These are phyloP conservation scores for Candida glucosophila DNA, from an alignment of 1,139 yeast species.

Conservation along the genomic window DNA sequence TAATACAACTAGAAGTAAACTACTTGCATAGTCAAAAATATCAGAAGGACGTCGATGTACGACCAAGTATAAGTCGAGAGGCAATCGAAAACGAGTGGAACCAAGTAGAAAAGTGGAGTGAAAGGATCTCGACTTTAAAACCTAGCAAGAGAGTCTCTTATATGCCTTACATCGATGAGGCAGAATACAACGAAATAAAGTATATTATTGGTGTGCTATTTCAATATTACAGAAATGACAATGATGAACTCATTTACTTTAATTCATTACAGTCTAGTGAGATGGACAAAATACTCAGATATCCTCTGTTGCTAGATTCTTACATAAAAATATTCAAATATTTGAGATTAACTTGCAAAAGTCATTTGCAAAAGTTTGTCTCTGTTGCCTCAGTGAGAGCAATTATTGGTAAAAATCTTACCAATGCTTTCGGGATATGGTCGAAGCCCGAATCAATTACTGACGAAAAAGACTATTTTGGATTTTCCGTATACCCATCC, in stretches of 20 bases:
- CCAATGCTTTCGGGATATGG: slow-evolving; percentile 77
- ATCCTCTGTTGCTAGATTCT: slow-evolving; percentile 43
- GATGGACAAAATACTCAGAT: slow-evolving; percentile 34
- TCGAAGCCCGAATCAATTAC: slow-evolving; percentile 26
- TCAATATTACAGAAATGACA: slow-evolving; percentile 11
- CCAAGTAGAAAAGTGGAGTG: slow-evolving; percentile 30
- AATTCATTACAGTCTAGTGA: slow-evolving; percentile 49
- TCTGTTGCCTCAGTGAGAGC: slow-evolving; percentile 34
- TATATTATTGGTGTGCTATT: slow-evolving; percentile 27
- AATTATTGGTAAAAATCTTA: slow-evolving; percentile 54
- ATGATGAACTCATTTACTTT: slow-evolving; percentile 18
- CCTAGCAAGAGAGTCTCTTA: slow-evolving; percentile 17
- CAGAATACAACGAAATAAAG: slow-evolving; percentile 31
- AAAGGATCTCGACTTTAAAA: slow-evolving; percentile 15
- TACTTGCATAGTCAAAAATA: slow-evolving; percentile 15
- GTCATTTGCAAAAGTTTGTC: slow-evolving; percentile 25
- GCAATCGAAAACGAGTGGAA: slow-evolving; percentile 19
- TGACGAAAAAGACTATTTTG: slow-evolving; percentile 54
- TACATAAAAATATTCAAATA: slow-evolving; percentile 46
- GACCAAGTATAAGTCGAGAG: slow-evolving; percentile 8
- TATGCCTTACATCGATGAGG: slow-evolving; percentile 25
- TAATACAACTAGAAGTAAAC: slow-evolving; percentile 20
- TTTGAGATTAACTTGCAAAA: slow-evolving; percentile 34
- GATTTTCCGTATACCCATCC: slow-evolving; percentile 57
- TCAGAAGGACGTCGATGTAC: slow-evolving; percentile 12